Evolutionary conservation across 2,329 filamentous ascomycete species (phyloP), one percentile per base, ranked within the genome.

Genomic region (Talaromyces atroroseus): DNA sequence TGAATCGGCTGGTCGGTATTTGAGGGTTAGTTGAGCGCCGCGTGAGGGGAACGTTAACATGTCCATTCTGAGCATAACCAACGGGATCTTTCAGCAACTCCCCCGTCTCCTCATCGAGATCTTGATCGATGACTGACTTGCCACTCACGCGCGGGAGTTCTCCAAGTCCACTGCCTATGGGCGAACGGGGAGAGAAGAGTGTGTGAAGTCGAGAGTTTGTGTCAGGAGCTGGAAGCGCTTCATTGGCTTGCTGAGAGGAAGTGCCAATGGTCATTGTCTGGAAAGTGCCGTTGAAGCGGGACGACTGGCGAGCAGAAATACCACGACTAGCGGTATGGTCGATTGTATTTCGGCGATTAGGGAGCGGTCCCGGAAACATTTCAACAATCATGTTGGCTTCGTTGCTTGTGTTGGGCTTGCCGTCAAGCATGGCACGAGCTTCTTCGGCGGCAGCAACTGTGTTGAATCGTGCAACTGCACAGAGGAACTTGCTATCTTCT

Each of bases 21-120:
- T 89, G 84, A 24, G 88, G 85, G 54, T 85, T 88, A 1, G 87
- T 91, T 40, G 84, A 82, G 61, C 86, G 84, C 54, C 89, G 85
- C 58, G 80, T 74, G 47, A 65, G 65, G 42, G 66, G 64, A n/a
- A 56, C 53, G 51, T 70, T 72, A 44, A 65, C 65, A 14, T 82
- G 77, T 1, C 85, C 86, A 64, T 85, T 89, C 65, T 92, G 87
- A 10, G 88, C 89, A 63, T 84, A 86, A 10, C 80, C 83, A 56
- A 85, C 75, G 1, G 83, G 82, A 64, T 87, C 83, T 58, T 84
- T 83, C 53, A 86, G 76, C 36, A 86, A 66, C 54, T 82, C 80
- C 11, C 80, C 80, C 3, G 83, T 85, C 62, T 86, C 83, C 57
- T 86, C 83, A 57, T 86, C 83, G 10, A 76, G 78, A 64, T 86